Base-by-base conservation (phyloP, 176 grass and related monocot genomes). In the Triticum dicoccoides region DNA sequence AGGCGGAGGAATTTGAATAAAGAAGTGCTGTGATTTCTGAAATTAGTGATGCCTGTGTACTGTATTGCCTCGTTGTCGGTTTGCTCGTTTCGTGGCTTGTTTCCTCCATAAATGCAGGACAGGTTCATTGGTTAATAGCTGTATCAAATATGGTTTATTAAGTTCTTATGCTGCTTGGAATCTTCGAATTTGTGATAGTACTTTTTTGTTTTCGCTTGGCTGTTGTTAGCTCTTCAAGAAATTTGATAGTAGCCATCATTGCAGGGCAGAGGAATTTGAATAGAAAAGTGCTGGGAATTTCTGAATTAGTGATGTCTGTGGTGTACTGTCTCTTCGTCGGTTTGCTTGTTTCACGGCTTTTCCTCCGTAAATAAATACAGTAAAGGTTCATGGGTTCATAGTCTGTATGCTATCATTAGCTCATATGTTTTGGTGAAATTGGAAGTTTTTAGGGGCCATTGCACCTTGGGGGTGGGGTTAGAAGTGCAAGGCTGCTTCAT, bases 341-440 rank as follows among this genome's bases (percentile, higher is more conserved):
- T 80, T 73, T 84, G 21, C 24, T 14, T 8, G 6, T 15, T 80
- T 73, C 23, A 11, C 34, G 59, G 51, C 39, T 38, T 9, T 30
- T 30, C 29, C 29, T 30, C 29, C 29, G 29, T 30, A 30, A 21
- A 47, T 88, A 68, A 85, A 85, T 91, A 78, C 56, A 78, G 59
- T 30, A 9, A 56, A 73, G 13, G 63, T 6, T 45, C 58, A 78
- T 73, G 18, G 11, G 59, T 5, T 49, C 38, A 68, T 70, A 24
- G 18, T 7, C n/a, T 29, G 20, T 30, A 8, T 79, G 11, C 52
- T 56, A 30, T 47, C 34, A 24, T 71, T 62, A 78, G 63, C 44
- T 62, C n/a, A 3, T 44, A 34, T 24, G 21, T 39, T 70, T 62
- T 77, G 44, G 51, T 82, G 83, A 63, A 82, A 68, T 61, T 35